A percentile compares a stretch with the other conserved stretches of the same genome.
phyloP scores from a whole-genome alignment of 352 stramenopile species.

The Phytophthora meadii region DNA sequence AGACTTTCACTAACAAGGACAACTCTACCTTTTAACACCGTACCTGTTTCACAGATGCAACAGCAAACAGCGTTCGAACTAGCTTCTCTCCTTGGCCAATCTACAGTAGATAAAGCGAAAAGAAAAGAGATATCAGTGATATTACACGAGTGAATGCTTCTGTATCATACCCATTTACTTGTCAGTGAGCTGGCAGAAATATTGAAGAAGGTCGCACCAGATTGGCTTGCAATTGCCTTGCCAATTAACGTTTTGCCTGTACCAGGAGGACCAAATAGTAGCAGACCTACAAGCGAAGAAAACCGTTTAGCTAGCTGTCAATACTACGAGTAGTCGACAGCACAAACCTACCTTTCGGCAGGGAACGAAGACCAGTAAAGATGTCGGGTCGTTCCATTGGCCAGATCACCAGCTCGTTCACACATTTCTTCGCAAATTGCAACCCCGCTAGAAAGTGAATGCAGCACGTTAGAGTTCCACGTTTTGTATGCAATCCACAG shows the following conservation, averaged over 20 bases:
- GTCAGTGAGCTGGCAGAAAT: constrained; percentile 99
- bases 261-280: constrained; percentile 95
- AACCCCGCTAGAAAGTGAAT: constrained; percentile 85
- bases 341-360: constrained; percentile 83
- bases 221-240: constrained; percentile 99
- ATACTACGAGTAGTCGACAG: not conserved
- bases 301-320: not conserved
- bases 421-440: constrained; percentile 97
- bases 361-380: constrained; percentile 95
- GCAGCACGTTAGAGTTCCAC: not conserved
- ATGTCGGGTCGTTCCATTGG: constrained; percentile 98
- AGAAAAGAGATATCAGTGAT: not conserved
- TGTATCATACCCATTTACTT: constrained; percentile 95
- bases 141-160: not conserved
- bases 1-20: too few species aligned
- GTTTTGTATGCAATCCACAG: not conserved
- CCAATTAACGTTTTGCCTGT: constrained; percentile 99
- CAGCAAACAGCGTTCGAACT: constrained; percentile 96
- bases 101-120: constrained; percentile 28
- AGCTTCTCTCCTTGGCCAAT: constrained; percentile 99
- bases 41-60: constrained; percentile 93
- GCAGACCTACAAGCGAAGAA: constrained; percentile 68
- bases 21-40: not conserved
- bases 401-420: constrained; percentile 99
- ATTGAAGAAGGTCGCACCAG: constrained; percentile 98